Evolutionary conservation across 768 basidiomycete species (phyloP).

Genomic region (Suillus decipiens): DNA sequence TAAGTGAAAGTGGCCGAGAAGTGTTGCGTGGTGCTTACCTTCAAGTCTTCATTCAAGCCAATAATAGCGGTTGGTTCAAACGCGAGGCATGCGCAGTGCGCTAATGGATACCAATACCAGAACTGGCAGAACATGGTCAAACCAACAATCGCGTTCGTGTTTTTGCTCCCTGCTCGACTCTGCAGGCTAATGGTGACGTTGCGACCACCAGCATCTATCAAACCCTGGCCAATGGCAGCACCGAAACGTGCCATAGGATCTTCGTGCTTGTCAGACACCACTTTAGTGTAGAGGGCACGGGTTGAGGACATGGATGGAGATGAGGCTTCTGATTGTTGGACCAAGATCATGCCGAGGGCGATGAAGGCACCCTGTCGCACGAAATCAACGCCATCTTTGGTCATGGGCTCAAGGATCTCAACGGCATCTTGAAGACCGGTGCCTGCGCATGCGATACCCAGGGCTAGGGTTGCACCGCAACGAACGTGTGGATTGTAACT

Average conservation of each 20-base stretch:
- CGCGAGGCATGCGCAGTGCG: conserved; percentile 88
- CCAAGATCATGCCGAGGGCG: conserved; percentile 94
- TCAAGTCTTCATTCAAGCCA: conserved; percentile 82
- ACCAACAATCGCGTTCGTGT: conserved; percentile 95
- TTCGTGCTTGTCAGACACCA: conserved; percentile 95
- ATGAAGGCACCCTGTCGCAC: conserved; percentile 97
- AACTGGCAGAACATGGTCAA: conserved; percentile 98
- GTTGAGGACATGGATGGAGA: conserved; percentile 79
- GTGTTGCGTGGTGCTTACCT: conserved; percentile 37
- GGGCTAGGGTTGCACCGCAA: conserved; percentile 93
- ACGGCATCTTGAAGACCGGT: conserved; percentile 92
- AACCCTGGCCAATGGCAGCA: conserved; percentile 92
- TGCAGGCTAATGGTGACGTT: conserved; percentile 95
- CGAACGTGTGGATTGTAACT: conserved; percentile 99
- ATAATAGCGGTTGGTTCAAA: conserved; percentile 97
- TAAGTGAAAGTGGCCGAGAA: conserved; percentile 9
- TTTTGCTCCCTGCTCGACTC: conserved; percentile 89
- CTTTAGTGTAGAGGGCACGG: conserved; percentile 85
- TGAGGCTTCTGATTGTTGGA: conserved; percentile 92
- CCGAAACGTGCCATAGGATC: conserved; percentile 99
- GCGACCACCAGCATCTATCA: conserved; percentile 96
- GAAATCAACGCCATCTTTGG: conserved; percentile 96
- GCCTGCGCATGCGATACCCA: conserved; percentile 97
- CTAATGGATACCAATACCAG: conserved; percentile 99
- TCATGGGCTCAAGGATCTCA: conserved; percentile 96